A percentile compares a stretch with the other conserved stretches of the same genome.
Conservation (phyloP, 495 filamentous ascomycete genomes). For the Hyphodiscus hymeniophilus region DNA sequence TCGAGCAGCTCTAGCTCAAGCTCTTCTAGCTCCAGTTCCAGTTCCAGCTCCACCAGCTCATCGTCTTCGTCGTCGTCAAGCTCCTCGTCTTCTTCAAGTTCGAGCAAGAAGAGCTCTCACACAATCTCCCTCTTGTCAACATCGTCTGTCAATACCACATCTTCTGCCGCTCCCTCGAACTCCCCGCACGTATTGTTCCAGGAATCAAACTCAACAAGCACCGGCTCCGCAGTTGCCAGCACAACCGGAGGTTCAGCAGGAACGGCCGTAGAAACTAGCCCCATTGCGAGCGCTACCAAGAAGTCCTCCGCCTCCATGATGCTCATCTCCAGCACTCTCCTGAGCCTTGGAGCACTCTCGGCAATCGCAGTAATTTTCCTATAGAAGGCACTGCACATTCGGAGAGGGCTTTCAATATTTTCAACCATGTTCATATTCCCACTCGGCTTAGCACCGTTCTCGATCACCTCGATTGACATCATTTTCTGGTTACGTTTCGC, state of each 20-base stretch:
- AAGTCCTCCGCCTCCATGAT: constrained; percentile 8
- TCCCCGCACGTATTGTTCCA: constrained; percentile 17
- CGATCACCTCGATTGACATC: background rate
- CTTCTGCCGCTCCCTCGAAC: constrained; percentile 5
- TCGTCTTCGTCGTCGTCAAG: constrained; percentile 1
- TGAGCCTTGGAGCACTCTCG: constrained; percentile 9
- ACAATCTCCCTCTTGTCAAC: background rate
- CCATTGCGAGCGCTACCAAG: constrained; percentile 3
- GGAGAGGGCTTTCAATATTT: background rate
- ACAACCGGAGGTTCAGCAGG: background rate
- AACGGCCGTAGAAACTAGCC: background rate
- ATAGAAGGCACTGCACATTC: background rate
- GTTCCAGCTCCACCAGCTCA: constrained; percentile 2
- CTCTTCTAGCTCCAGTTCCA: background rate
- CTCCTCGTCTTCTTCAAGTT: background rate
- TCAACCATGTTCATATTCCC: background rate
- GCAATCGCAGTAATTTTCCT: constrained; percentile 13
- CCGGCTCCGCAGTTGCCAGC: background rate
- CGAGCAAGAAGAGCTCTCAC: constrained; percentile 1
- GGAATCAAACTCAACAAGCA: constrained; percentile 6
- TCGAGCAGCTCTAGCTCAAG: background rate
- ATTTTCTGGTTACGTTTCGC: background rate
- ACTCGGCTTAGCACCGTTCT: background rate
- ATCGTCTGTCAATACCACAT: constrained; percentile 5
- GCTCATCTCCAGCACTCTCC: constrained; percentile 5